Conservation (phyloP, 2,329 filamentous ascomycete genomes). For the Penicillium sp. region DNA sequence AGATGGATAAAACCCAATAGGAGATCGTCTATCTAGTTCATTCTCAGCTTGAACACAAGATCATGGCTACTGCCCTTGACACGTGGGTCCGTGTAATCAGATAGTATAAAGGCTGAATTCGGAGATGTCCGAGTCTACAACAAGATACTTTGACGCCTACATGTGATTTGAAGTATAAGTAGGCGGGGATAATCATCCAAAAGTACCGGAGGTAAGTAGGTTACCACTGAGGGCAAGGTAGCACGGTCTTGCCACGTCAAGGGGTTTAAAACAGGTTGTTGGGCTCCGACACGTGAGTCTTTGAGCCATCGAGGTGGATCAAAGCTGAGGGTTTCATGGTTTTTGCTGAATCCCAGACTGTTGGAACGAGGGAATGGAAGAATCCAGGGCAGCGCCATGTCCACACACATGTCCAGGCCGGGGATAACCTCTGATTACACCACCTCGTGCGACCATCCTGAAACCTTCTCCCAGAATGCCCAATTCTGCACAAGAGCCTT, state of each 20-base stretch:
- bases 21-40: background rate
- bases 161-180: conserved; percentile 6
- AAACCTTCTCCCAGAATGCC: background rate
- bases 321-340: background rate
- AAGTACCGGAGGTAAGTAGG: conserved; percentile 2
- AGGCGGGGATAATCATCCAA: background rate
- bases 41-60: background rate
- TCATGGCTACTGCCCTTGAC: background rate
- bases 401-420: background rate
- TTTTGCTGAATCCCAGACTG: background rate
- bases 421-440: conserved; percentile 8
- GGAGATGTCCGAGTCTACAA: background rate
- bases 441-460: conserved; percentile 11
- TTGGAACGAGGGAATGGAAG: background rate
- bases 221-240: background rate
- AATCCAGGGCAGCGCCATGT: conserved; percentile 3
- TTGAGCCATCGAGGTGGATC: background rate
- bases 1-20: background rate
- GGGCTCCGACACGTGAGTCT: background rate
- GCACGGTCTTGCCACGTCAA: background rate
- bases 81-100: conserved; percentile 3
- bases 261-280: background rate
- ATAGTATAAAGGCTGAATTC: background rate
- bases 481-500: background rate
- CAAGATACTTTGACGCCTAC: background rate